Evolutionary conservation across 495 filamentous ascomycete genomes (phyloP).

Genomic region (Neurospora pannonica): DNA sequence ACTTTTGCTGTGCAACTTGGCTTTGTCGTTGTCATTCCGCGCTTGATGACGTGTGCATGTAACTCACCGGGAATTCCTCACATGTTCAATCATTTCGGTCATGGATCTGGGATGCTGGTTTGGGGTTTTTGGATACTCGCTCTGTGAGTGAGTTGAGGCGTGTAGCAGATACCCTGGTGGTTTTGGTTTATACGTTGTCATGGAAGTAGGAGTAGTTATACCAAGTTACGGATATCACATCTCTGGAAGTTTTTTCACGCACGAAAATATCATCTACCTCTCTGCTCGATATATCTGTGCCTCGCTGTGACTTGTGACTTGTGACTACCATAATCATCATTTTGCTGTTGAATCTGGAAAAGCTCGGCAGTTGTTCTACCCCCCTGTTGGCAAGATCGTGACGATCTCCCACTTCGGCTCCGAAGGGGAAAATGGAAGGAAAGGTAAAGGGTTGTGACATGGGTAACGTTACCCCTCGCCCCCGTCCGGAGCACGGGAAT

Average conservation of each 20-base stretch:
- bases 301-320: background rate
- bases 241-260: background rate
- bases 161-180: background rate
- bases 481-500: background rate
- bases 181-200: background rate
- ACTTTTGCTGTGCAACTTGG: background rate
- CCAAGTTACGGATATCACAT: background rate
- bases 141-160: background rate
- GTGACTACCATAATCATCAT: background rate
- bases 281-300: background rate
- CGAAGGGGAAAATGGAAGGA: background rate
- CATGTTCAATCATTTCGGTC: background rate
- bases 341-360: background rate
- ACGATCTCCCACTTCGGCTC: background rate
- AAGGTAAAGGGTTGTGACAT: background rate
- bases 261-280: background rate
- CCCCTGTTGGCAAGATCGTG: background rate
- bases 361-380: background rate
- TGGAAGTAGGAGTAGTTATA: background rate
- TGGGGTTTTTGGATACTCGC: background rate
- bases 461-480: background rate
- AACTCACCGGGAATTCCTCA: background rate
- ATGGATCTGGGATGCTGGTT: background rate
- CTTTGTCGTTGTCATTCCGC: background rate
- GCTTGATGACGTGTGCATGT: background rate